A percentile compares a stretch with the other conserved stretches of the same genome.
Conservation (phyloP, 345 rosid genomes). For the Microthlaspi erraticum region DNA sequence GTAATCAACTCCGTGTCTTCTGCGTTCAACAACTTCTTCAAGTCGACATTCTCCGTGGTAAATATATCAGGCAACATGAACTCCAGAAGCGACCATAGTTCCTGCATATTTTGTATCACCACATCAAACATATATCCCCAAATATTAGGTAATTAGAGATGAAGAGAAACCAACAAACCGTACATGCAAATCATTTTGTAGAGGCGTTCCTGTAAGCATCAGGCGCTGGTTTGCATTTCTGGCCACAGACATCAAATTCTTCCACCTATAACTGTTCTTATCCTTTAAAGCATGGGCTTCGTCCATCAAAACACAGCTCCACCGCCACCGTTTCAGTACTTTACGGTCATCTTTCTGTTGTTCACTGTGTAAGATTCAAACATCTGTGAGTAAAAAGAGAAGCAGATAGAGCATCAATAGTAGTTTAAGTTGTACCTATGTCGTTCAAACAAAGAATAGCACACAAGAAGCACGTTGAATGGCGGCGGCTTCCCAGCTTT, state of each 20-base stretch:
- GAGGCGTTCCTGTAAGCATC: slow-evolving; percentile 98
- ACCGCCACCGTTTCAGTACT: slow-evolving; percentile 84
- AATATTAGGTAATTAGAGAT: not conserved
- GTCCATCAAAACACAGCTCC: slow-evolving; percentile 99
- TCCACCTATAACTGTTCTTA: slow-evolving; percentile 97
- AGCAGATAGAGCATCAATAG: slow-evolving; percentile 28
- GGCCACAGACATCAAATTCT: slow-evolving; percentile 89
- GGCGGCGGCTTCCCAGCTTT: slow-evolving; percentile 89
- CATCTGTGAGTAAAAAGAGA: slow-evolving; percentile 22
- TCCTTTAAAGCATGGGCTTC: slow-evolving; percentile 99
- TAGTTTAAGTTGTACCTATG: slow-evolving; percentile 68
- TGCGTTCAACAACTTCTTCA: slow-evolving; percentile 83
- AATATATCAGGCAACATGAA: slow-evolving; percentile 98
- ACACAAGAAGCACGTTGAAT: slow-evolving; percentile 90
- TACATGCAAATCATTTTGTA: slow-evolving; percentile 99
- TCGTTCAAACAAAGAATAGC: slow-evolving; percentile 94
- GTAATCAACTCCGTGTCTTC: slow-evolving; percentile 83
- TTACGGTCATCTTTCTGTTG: slow-evolving; percentile 99
- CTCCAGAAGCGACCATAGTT: slow-evolving; percentile 94
- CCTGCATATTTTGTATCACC: slow-evolving; percentile 54
- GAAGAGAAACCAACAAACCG: slow-evolving; percentile 28
- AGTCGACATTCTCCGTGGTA: slow-evolving; percentile 86
- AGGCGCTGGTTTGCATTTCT: slow-evolving; percentile 92
- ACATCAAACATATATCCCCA: not conserved
- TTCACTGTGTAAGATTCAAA: slow-evolving; percentile 60